phyloP scores from a whole-genome alignment of 1,284 basidiomycete species.

The Boletus sp. region DNA sequence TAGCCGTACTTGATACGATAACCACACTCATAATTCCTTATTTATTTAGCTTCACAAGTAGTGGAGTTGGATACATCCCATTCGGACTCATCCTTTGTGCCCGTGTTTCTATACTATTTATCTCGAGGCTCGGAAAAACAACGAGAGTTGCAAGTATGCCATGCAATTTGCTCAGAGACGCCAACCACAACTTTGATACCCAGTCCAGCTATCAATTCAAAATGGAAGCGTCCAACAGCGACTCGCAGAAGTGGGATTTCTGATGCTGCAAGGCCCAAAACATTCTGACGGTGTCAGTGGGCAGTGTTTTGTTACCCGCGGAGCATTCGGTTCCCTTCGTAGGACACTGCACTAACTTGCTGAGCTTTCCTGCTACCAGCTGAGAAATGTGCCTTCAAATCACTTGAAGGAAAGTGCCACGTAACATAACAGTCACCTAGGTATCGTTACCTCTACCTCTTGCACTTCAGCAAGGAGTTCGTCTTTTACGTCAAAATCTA shows the following conservation, averaged over 20 bases:
- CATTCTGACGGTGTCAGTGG: constrained; percentile 1
- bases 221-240: too few species aligned
- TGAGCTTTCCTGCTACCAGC: too few species aligned
- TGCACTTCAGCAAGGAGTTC: constrained; percentile 44
- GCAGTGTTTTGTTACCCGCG: constrained; percentile 22
- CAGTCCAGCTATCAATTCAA: background rate
- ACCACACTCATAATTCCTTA: too few species aligned
- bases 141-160: background rate
- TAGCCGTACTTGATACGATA: background rate
- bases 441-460: constrained; percentile 31
- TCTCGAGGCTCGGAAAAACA: too few species aligned
- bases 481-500: constrained; percentile 45
- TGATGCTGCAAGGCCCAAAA: constrained; percentile 14
- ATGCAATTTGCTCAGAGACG: constrained; percentile 39
- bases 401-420: background rate
- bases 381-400: constrained; percentile 15
- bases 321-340: constrained; percentile 44
- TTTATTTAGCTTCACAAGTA: background rate
- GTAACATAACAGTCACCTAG: too few species aligned
- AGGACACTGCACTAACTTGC: constrained; percentile 42
- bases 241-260: constrained; percentile 21
- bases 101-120: too few species aligned
- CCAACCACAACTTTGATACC: constrained; percentile 38
- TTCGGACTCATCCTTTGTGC: background rate
- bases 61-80: too few species aligned